Base-by-base conservation (phyloP, 2,329 filamentous ascomycete species). In the Penicillium sp. region DNA sequence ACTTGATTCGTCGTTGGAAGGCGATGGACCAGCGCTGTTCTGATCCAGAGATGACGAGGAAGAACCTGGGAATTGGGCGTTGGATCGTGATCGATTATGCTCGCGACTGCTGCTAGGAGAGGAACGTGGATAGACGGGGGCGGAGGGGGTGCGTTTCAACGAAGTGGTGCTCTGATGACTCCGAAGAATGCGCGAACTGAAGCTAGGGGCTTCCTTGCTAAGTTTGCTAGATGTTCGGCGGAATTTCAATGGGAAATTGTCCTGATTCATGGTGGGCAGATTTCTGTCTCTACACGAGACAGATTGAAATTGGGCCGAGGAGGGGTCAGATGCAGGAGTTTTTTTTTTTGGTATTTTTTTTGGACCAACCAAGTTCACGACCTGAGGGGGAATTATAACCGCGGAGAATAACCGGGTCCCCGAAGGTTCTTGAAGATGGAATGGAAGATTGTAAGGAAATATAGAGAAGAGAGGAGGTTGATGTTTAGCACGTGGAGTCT, bases 1-100 rank as follows among this genome's bases (percentile, higher is more conserved):
- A 49, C 58, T 65, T 55, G 70, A 66, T 53, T 76, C 74, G 65
- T 66, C 61, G 43, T 74, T 66, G 33, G 73, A 68, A 49, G 77
- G 76, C 23, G 77, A 79, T 9, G 72, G 72, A 47, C 68, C 71
- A 35, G 70, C 70, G 62, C 75, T 78, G 38, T 74, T 68, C 61
- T 76, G 75, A 38, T 81, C 78, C 58, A 80, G 69, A 9, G 78
- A 80, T n/a, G 79, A 80, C 21, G 73, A 77, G 17, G 78, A 79
- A 6, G 78, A 81, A 43, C 73, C 77, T 23, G 53, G 53, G 69
- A 77, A 79, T 38, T 60, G 64, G 33, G 75, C 75, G 71, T 75
- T 77, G 42, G 78, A 80, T 62, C 76, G 72, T 33, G 78, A 78
- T 50, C 78, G 75, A 54, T 73, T 62, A 65, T 78, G 77, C 65